A percentile compares a stretch with the other conserved stretches of the same genome.
phyloP scores from a whole-genome alignment of 2,329 filamentous ascomycete species.

The Aspergillus quadricinctus region DNA sequence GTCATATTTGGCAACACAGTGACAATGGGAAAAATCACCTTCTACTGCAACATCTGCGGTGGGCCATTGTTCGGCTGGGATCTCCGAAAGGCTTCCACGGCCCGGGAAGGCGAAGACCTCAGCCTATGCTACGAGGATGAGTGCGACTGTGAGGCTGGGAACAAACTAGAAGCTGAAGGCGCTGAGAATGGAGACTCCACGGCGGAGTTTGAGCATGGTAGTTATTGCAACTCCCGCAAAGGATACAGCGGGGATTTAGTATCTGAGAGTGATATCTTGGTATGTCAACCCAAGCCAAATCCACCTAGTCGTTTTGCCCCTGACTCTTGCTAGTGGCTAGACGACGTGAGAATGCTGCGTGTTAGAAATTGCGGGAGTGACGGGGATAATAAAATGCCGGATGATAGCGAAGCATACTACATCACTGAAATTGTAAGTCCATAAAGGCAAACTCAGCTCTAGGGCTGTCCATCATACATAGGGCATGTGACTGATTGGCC shows the following conservation, averaged over 20 bases:
- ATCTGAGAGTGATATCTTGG: neutral
- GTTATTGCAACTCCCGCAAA: neutral
- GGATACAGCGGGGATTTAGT: neutral
- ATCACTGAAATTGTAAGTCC: neutral
- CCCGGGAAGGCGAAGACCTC: neutral
- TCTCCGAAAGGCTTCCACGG: neutral
- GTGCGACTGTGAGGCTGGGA: neutral
- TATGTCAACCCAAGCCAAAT: neutral
- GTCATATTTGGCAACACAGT: too few relatives aligned
- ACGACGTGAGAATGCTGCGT: neutral
- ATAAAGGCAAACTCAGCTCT: neutral
- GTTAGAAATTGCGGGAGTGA: neutral
- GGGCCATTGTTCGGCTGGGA: neutral
- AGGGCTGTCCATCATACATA: neutral
- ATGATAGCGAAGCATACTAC: neutral
- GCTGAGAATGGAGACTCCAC: neutral
- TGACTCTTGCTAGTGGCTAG: neutral
- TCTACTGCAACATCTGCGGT: slow-evolving; percentile 4
- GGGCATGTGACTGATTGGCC: neutral
- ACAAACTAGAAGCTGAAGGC: neutral
- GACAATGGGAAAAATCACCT: neutral
- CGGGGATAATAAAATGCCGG: too few relatives aligned
- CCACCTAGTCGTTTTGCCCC: neutral
- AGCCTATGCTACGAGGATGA: neutral
- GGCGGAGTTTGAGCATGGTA: neutral